phyloP scores from a whole-genome alignment of 2,329 filamentous ascomycete genomes.

The Cladobotryum mycophilum region DNA sequence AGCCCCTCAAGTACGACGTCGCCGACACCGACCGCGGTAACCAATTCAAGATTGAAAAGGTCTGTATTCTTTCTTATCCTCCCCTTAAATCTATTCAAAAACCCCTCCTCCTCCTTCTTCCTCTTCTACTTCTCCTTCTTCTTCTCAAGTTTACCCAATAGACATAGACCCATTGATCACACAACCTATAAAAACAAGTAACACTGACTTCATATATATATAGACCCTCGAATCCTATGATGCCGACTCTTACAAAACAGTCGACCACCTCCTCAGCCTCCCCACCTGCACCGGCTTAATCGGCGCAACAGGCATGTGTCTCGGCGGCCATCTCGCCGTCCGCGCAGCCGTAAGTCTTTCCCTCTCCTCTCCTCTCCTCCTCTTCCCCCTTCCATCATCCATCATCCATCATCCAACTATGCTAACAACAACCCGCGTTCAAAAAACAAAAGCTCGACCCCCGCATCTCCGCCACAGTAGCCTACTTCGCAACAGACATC shows the following conservation, averaged over 20 bases:
- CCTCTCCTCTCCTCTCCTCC: slow-evolving; percentile 34
- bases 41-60: slow-evolving; percentile 76
- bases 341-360: slow-evolving; percentile 44
- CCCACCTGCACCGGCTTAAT: slow-evolving; percentile 76
- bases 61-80: too few relatives aligned
- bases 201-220: neutral
- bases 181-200: too few relatives aligned
- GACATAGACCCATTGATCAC: too few relatives aligned
- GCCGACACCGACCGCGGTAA: slow-evolving; percentile 86
- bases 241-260: slow-evolving; percentile 61
- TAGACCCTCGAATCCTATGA: slow-evolving; percentile 82
- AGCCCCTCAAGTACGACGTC: slow-evolving; percentile 76
- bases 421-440: neutral
- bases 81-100: too few relatives aligned
- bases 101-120: too few relatives aligned
- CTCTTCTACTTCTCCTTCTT: too few relatives aligned
- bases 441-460: slow-evolving; percentile 56
- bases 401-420: slow-evolving; percentile 43
- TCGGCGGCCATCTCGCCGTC: slow-evolving; percentile 77
- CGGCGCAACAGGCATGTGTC: slow-evolving; percentile 82
- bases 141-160: too few relatives aligned
- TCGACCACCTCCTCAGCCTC: slow-evolving; percentile 64
- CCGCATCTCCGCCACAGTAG: slow-evolving; percentile 68
- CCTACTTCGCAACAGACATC: slow-evolving; percentile 91
- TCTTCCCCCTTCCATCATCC: slow-evolving; percentile 85